Percentiles rank a stretch among this genome's conserved stretches.
Evolutionary conservation across 1,284 basidiomycete genomes (phyloP).

Genomic region (Singerocomus rubriflavus): DNA sequence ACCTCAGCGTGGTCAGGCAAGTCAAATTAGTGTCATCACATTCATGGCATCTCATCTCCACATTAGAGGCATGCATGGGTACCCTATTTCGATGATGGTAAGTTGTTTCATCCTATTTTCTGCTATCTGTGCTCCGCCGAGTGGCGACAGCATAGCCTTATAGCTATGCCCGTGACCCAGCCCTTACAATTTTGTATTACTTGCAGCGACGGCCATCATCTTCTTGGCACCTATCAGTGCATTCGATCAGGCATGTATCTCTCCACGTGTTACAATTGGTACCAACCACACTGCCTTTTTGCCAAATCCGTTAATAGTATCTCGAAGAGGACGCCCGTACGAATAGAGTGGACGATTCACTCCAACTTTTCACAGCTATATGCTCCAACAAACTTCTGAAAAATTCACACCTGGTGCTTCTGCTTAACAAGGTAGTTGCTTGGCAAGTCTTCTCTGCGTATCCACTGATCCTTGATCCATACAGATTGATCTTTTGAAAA

Average conservation of each 20-base stretch:
- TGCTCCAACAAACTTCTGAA: constrained; percentile 72
- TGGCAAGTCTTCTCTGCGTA: neutral
- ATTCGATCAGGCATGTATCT: constrained; percentile 64
- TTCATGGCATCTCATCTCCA: constrained; percentile 25
- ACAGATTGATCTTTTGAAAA: constrained; percentile 62
- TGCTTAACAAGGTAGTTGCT: constrained; percentile 66
- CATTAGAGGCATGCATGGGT: constrained; percentile 72
- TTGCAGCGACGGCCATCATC: constrained; percentile 65
- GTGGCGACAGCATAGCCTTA: constrained; percentile 17
- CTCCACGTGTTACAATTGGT: constrained; percentile 2
- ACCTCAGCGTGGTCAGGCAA: constrained; percentile 51
- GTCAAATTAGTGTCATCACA: constrained; percentile 22
- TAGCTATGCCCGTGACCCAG: constrained; percentile 9
- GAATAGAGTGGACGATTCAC: constrained; percentile 76
- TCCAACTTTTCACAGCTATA: constrained; percentile 70
- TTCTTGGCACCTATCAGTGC: constrained; percentile 79
- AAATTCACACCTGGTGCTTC: constrained; percentile 66
- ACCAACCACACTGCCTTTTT: constrained; percentile 12
- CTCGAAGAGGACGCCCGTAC: constrained; percentile 75
- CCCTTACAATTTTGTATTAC: constrained; percentile 9
- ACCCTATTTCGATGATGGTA: constrained; percentile 80
- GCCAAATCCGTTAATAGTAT: constrained; percentile 45
- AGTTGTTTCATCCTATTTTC: constrained; percentile 24
- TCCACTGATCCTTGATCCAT: constrained; percentile 8
- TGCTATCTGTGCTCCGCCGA: constrained; percentile 4